These are phyloP conservation scores for Lepidium sativum DNA, from an alignment of 345 rosid species.

Conservation along the genomic window DNA sequence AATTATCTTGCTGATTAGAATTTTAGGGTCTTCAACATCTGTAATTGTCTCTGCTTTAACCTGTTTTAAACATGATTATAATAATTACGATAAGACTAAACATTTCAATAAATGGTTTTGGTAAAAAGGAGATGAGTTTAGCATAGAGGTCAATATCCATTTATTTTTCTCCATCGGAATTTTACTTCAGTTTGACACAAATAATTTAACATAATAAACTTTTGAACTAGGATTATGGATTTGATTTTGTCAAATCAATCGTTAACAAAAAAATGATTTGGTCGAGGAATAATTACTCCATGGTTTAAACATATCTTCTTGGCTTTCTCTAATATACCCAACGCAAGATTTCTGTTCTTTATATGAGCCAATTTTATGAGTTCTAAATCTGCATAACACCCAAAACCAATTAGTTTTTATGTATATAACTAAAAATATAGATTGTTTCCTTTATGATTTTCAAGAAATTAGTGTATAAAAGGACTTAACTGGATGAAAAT, in stretches of 20 bases:
- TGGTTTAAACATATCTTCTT: conserved; percentile 32
- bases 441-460: background rate
- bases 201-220: no score
- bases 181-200: no score
- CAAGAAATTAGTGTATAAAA: background rate
- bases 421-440: background rate
- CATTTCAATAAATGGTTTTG: background rate
- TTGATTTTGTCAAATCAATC: no score
- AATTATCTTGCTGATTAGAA: conserved; percentile 27
- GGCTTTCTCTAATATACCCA: conserved; percentile 44
- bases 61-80: conserved; percentile 14
- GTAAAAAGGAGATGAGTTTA: background rate
- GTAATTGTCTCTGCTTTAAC: conserved; percentile 36
- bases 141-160: no score
- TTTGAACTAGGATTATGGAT: no score
- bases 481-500: conserved; percentile 22
- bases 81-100: background rate
- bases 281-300: conserved; percentile 34
- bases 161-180: no score
- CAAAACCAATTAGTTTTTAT: background rate
- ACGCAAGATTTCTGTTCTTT: conserved; percentile 23
- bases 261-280: background rate
- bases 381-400: conserved; percentile 20
- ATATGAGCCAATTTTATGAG: conserved; percentile 16
- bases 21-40: conserved; percentile 32